Evolutionary conservation across 2,329 filamentous ascomycete genomes (phyloP), one percentile per base, ranked within the genome.

Genomic region (Cordyceps fumosorosea): DNA sequence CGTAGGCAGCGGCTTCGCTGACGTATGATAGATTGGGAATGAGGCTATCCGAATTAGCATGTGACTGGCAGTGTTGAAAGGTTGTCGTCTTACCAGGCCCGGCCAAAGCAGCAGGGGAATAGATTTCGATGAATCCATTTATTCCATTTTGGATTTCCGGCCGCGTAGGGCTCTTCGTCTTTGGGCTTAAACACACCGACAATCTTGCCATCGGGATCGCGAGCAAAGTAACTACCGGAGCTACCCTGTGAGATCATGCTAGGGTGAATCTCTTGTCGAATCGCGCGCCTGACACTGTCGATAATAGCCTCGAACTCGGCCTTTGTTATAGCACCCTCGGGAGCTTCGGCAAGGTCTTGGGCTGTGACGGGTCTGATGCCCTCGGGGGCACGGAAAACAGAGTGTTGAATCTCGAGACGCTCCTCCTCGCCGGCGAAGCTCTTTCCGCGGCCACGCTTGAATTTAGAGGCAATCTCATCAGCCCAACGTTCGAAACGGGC

Each of bases 61-160:
- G 67, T 57, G 60, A 44, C 5, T 24, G 24, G 37, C 5, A 14
- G 32, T 5, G 40, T 40, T 6, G 37, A 14, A 22, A 52, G n/a
- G 20, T 34, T 29, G 29, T 60, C 5, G 40, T 73, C 81, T 59
- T 74, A 86, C 84, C 92, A 98, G 52, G 93, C 93, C 70, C 95
- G 83, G 20, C 95, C 95, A 70, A 99, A 99, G 75, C 91, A 97
- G 77, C 96, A 99, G 10, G 95, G 95, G 69, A 99, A 98, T 66
- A 99, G 74, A 73, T 99, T 99, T 66, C 95, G 84, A 75, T 99
- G 95, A 78, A 99, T 93, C 95, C 95, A 99, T 77, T 99, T 99
- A 69, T 96, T 98, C 93, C 93, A 98, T 74, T 99, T 99, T 6
- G 95, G 95, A 72, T 99, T 99, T 68, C 91, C 89, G 37, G 91